Evolutionary conservation across 148 eudicot species (phyloP).

Genomic region (Diospyros lotus): DNA sequence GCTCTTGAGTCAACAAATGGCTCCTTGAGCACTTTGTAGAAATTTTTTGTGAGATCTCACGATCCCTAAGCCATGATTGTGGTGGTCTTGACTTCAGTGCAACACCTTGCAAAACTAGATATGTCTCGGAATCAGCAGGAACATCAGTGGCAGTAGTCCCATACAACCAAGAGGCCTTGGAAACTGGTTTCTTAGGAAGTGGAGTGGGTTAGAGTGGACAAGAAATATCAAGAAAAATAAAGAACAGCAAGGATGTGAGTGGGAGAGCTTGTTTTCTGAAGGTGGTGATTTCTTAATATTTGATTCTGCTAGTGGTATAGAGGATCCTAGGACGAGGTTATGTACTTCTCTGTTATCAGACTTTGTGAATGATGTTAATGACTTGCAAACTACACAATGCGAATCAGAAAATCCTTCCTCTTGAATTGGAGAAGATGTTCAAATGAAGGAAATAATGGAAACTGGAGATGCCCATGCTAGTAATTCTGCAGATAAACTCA

Average conservation of each 20-base stretch:
- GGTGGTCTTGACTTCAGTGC: constrained; percentile 27
- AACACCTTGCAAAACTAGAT: constrained; percentile 18
- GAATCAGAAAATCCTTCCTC: constrained; percentile 27
- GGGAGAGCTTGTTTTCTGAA: constrained; percentile 63
- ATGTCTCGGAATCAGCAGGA: constrained; percentile 20
- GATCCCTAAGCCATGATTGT: constrained; percentile 37
- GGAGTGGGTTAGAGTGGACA: constrained; percentile 28
- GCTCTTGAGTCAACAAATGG: too few relatives aligned
- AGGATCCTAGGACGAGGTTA: constrained; percentile 41
- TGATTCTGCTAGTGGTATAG: constrained; percentile 56
- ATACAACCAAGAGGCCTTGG: constrained; percentile 22
- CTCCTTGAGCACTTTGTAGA: too few relatives aligned
- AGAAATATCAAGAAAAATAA: constrained; percentile 26
- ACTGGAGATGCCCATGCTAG: constrained; percentile 24
- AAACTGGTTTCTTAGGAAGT: constrained; percentile 28
- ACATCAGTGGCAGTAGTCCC: constrained; percentile 29
- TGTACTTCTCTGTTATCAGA: constrained; percentile 31
- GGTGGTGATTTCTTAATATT: constrained; percentile 49
- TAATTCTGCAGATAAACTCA: constrained; percentile 28
- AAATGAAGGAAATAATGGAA: constrained; percentile 29
- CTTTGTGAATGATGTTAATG: constrained; percentile 21
- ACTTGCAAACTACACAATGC: constrained; percentile 21
- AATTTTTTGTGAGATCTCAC: constrained; percentile 23
- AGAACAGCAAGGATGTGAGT: constrained; percentile 54
- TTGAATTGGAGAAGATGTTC: constrained; percentile 35